phyloP scores from a whole-genome alignment of 2,329 filamentous ascomycete species.

The Cladobotryum mycophilum region DNA sequence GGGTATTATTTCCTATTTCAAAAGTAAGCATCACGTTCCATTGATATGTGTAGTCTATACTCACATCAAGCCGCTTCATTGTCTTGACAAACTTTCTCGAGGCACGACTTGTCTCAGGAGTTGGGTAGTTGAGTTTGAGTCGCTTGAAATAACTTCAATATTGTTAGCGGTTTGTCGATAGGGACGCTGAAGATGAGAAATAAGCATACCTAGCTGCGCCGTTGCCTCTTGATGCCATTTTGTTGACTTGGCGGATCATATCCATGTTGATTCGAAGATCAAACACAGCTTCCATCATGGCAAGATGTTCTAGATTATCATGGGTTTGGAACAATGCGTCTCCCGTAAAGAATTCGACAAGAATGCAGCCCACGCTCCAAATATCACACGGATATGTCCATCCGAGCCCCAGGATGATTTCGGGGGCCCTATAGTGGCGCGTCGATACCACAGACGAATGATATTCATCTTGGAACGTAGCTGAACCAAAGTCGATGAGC shows the following conservation, averaged over 20 bases:
- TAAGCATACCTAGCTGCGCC: constrained; percentile 52
- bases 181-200: not conserved
- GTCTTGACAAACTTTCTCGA: constrained; percentile 60
- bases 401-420: constrained; percentile 63
- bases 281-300: constrained; percentile 65
- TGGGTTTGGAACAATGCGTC: constrained; percentile 65
- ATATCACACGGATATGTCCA: constrained; percentile 67
- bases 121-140: constrained; percentile 57
- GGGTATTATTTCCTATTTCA: constrained; percentile 44
- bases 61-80: constrained; percentile 59
- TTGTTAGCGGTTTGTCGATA: not conserved
- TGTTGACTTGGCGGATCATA: constrained; percentile 41
- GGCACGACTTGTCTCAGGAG: constrained; percentile 53
- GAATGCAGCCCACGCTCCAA: constrained; percentile 65
- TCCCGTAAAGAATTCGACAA: constrained; percentile 64
- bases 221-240: constrained; percentile 50
- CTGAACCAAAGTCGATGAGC: constrained; percentile 63
- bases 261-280: constrained; percentile 49
- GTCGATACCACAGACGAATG: constrained; percentile 64
- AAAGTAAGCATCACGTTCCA: not conserved
- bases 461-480: constrained; percentile 65
- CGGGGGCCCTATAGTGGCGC: constrained; percentile 60
- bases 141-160: constrained; percentile 56
- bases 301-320: constrained; percentile 62
- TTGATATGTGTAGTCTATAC: constrained; percentile 17